phyloP scores from a whole-genome alignment of 2,329 filamentous ascomycete species.

The Tolypocladium guangdongense region DNA sequence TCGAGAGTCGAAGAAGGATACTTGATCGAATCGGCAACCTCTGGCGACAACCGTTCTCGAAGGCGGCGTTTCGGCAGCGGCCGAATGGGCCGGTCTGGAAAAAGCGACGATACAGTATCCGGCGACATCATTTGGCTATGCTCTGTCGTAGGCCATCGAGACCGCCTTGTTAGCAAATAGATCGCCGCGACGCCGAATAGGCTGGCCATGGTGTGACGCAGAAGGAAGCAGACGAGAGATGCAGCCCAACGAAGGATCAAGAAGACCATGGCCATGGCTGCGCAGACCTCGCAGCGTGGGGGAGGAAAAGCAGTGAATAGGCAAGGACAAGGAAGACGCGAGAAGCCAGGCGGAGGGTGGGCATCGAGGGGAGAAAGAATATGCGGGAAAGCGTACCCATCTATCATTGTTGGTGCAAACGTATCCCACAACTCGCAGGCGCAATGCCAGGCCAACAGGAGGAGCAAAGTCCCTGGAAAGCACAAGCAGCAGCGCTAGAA shows the following conservation, averaged over 20 bases:
- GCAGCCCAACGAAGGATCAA: conserved; percentile 1
- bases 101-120: conserved; percentile 71
- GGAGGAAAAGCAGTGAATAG: not conserved
- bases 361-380: conserved; percentile 16
- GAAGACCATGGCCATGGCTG: not conserved
- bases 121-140: conserved; percentile 47
- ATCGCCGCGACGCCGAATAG: conserved; percentile 8
- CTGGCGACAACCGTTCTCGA: conserved; percentile 75
- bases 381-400: conserved; percentile 27
- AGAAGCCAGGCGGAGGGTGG: conserved; percentile 3
- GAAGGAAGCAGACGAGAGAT: conserved; percentile 1
- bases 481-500: not conserved
- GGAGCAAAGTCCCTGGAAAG: not conserved
- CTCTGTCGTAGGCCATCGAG: conserved; percentile 21
- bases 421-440: conserved; percentile 8
- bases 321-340: conserved; percentile 2
- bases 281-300: not conserved
- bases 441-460: conserved; percentile 7
- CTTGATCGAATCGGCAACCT: conserved; percentile 70
- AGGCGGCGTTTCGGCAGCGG: conserved; percentile 83
- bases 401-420: conserved; percentile 22
- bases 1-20: conserved; percentile 69
- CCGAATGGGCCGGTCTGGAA: conserved; percentile 83
- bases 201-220: conserved; percentile 6
- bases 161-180: conserved; percentile 17